Base-by-base conservation (phyloP, 2,329 filamentous ascomycete genomes). In the Penicillium polonicum region DNA sequence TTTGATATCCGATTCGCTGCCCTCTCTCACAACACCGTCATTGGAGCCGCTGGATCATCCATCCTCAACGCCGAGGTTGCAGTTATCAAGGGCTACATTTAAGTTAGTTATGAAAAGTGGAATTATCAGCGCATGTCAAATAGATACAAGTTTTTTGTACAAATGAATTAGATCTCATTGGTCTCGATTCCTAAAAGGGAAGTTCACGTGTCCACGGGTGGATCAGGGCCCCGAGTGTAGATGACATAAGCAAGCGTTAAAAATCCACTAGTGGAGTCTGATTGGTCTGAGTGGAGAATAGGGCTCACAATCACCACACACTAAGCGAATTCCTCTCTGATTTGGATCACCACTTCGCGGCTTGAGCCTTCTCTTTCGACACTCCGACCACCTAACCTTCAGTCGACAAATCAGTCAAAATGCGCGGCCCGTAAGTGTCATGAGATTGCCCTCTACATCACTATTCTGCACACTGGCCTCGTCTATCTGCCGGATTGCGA, bases 1-100 rank as follows among this genome's bases (percentile, higher is more conserved):
- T 97, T 97, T 70, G 94, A 97, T 72, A 84, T 97, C 73, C 92
- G 95, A 75, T 97, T 97, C 76, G 92, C 94, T 61, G 91, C 92
- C 25, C 80, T 97, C 66, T 96, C 91, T 72, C 94, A 97, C 71
- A 90, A 90, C 71, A 90, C 93, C 60, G 89, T 99, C 55, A 93
- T 99, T 73, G 93, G 93, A 64, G 94, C 94, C 33, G 92, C 93
- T n/a, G 94, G 94, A 12, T 95, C 91, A 2, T 96, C 91, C 33
- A 96, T 97, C 76, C 77, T 97, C 67, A 97, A 97, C 70, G 92
- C 92, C 29, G 93, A 97, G 76, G 91, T 92, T 29, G 91, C 92
- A 25, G 87, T 96, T 12, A 84, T 97, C 64, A 95, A 96, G 80
- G 93, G 92, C 5, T 91, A 88, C 70, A 82, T 92, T 62, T 92